A percentile compares a stretch with the other conserved stretches of the same genome.
These are phyloP conservation scores for Xylariaceae sp. DNA, from an alignment of 2,329 filamentous ascomycete genomes.

Conservation along the genomic window DNA sequence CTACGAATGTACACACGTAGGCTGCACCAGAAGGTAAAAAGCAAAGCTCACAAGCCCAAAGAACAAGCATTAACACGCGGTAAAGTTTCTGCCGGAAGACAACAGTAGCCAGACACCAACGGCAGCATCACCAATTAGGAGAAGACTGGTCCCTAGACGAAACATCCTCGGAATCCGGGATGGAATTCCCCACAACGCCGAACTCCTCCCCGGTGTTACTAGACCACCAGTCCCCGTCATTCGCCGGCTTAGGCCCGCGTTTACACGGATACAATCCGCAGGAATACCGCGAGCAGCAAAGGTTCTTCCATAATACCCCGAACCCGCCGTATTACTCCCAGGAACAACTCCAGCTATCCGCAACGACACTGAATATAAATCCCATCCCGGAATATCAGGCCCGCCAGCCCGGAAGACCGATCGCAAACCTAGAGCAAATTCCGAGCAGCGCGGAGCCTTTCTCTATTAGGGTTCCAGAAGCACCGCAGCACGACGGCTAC, in stretches of 20 bases:
- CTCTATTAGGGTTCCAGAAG: constrained; percentile 44
- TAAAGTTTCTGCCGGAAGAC: constrained; percentile 67
- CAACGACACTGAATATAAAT: constrained; percentile 58
- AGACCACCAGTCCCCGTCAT: constrained; percentile 46
- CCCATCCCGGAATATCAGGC: constrained; percentile 50
- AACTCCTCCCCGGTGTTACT: constrained; percentile 39
- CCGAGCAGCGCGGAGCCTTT: constrained; percentile 41
- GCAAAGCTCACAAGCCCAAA: constrained; percentile 13
- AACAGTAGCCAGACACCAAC: constrained; percentile 65
- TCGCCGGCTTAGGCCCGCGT: constrained; percentile 51
- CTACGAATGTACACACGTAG: constrained; percentile 58
- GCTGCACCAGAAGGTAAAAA: constrained; percentile 57
- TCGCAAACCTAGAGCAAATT: no score
- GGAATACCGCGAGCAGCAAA: constrained; percentile 46
- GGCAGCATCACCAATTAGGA: constrained; percentile 57
- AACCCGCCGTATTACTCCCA: constrained; percentile 55
- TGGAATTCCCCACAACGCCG: constrained; percentile 57
- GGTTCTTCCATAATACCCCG: constrained; percentile 44
- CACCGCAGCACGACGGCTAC: constrained; percentile 49
- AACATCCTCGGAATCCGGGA: constrained; percentile 53
- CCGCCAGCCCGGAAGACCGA: no score
- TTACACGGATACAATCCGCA: constrained; percentile 43
- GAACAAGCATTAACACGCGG: constrained; percentile 7
- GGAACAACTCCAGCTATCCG: constrained; percentile 58
- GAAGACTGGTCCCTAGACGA: constrained; percentile 54